Conservation (phyloP, 106 monocot species). For the Dioscorea alata region DNA sequence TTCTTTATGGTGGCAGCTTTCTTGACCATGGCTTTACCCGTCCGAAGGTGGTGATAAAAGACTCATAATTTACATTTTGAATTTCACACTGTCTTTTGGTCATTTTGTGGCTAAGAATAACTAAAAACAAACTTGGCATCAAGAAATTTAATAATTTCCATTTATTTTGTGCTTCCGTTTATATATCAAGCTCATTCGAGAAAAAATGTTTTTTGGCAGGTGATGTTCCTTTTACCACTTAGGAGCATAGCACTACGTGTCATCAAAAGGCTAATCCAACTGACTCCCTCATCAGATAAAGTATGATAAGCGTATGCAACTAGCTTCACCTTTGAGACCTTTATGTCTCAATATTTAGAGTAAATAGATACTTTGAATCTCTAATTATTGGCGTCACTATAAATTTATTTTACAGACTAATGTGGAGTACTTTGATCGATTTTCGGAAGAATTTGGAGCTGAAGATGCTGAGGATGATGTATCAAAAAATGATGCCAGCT, state of each 20-base stretch:
- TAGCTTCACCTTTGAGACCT: too few species aligned
- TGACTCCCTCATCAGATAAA: conserved; percentile 68
- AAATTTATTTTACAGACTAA: conserved; percentile 39
- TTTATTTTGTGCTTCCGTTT: neutral
- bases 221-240: conserved; percentile 75
- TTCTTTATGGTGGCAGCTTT: conserved; percentile 43
- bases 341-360: too few species aligned
- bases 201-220: conserved; percentile 25
- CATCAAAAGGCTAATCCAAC: conserved; percentile 77
- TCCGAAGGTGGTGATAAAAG: conserved; percentile 64
- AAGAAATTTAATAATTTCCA: neutral
- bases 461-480: conserved; percentile 36
- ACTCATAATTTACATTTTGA: too few species aligned
- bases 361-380: too few species aligned
- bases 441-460: conserved; percentile 59
- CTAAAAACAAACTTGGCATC: too few species aligned
- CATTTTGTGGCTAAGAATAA: too few species aligned
- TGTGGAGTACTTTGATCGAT: conserved; percentile 71
- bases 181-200: neutral
- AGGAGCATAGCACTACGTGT: conserved; percentile 77
- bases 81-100: too few species aligned
- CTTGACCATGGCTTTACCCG: conserved; percentile 99
- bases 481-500: conserved; percentile 13
- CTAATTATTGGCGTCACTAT: too few species aligned
- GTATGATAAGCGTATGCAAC: conserved; percentile 20